A percentile compares a stretch with the other conserved stretches of the same genome.
These are phyloP conservation scores for Umbelopsis sp. DNA, from an alignment of 371 early-diverging fungal species.

Conservation along the genomic window DNA sequence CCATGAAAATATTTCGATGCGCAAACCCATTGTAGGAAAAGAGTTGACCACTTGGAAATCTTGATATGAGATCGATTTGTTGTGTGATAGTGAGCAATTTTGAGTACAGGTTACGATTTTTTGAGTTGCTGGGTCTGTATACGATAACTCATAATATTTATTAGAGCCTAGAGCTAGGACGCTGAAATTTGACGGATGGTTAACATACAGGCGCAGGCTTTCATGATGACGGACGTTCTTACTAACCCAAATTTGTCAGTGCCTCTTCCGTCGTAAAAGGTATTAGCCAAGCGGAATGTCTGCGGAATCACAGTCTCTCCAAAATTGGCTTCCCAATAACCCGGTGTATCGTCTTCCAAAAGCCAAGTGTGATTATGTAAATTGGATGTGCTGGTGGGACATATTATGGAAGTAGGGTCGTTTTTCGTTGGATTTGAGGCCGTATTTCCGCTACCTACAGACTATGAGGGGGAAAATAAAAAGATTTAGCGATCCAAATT, in stretches of 20 bases:
- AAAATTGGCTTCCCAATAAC: conserved; percentile 72
- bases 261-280: conserved; percentile 54
- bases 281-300: conserved; percentile 69
- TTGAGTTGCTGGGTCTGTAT: conserved; percentile 60
- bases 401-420: conserved; percentile 41
- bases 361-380: conserved; percentile 53
- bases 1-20: conserved; percentile 71
- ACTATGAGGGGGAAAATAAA: conserved; percentile 26
- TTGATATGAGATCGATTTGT: conserved; percentile 52
- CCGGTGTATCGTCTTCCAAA: conserved; percentile 70
- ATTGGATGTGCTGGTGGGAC: conserved; percentile 26
- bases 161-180: conserved; percentile 50
- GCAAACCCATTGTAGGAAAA: conserved; percentile 46
- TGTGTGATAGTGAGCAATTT: conserved; percentile 60
- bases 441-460: conserved; percentile 52
- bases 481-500: background rate
- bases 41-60: conserved; percentile 62
- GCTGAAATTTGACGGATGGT: conserved; percentile 22
- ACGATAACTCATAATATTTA: conserved; percentile 59
- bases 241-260: conserved; percentile 61
- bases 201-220: background rate
- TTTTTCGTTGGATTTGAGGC: conserved; percentile 28
- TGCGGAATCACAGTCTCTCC: conserved; percentile 62
- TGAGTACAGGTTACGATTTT: conserved; percentile 55
- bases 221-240: background rate